Percentiles rank a stretch among this genome's conserved stretches.
phyloP scores from a whole-genome alignment of 176 grass and related monocot genomes.

The Phoenix dactylifera region DNA sequence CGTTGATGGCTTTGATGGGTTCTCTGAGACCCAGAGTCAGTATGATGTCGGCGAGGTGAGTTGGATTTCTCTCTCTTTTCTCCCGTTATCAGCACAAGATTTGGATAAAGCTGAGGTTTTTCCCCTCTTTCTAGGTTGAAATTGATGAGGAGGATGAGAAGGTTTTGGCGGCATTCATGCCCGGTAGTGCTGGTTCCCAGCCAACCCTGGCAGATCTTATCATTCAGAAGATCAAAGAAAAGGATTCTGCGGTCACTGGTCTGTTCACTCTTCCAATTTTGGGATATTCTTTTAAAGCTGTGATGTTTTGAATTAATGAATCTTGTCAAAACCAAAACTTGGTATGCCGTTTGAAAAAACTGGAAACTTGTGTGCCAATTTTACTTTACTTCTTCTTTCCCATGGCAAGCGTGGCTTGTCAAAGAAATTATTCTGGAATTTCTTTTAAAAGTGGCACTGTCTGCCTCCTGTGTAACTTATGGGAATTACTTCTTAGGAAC shows the following conservation, averaged over 20 bases:
- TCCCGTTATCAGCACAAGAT: neutral
- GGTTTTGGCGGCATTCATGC: constrained; percentile 67
- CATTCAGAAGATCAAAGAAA: constrained; percentile 75
- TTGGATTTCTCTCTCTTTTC: neutral
- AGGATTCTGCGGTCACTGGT: constrained; percentile 54
- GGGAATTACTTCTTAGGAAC: too few species aligned
- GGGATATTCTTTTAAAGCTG: neutral
- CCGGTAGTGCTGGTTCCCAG: constrained; percentile 32
- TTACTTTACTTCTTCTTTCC: too few species aligned
- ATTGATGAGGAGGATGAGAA: constrained; percentile 87
- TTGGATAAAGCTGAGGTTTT: neutral
- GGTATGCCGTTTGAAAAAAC: too few species aligned
- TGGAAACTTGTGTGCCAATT: too few species aligned
- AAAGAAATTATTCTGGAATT: too few species aligned
- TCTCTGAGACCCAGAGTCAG: constrained; percentile 53
- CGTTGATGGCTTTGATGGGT: constrained; percentile 66
- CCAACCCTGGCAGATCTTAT: constrained; percentile 70
- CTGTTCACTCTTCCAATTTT: neutral
- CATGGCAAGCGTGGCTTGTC: too few species aligned
- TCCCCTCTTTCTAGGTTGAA: constrained; percentile 33
- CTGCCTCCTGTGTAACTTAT: too few species aligned
- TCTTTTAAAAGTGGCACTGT: too few species aligned
- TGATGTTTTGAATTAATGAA: too few species aligned
- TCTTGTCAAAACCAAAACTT: too few species aligned
- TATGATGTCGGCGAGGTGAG: constrained; percentile 59